A percentile compares a stretch with the other conserved stretches of the same genome.
phyloP scores from a whole-genome alignment of 257 asterid species.

The Jacaranda copaia region DNA sequence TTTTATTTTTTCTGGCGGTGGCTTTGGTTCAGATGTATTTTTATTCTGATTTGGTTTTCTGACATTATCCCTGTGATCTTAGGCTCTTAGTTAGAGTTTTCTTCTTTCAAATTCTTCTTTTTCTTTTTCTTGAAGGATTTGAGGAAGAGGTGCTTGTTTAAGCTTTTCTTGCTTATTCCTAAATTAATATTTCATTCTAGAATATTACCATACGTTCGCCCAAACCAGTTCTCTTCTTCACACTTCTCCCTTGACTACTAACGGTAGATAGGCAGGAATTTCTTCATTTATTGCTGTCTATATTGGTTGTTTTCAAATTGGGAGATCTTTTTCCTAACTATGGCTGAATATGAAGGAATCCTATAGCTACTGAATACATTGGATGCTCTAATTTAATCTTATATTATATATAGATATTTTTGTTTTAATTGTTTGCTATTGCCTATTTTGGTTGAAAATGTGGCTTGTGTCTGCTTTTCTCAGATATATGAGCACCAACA shows the following conservation, averaged over 20 bases:
- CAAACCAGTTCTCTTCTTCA: no score
- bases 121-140: background rate
- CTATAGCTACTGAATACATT: background rate
- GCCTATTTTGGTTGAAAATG: slow-evolving; percentile 21
- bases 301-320: slow-evolving; percentile 25
- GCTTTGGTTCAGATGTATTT: background rate
- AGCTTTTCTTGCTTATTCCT: slow-evolving; percentile 8
- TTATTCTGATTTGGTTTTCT: slow-evolving; percentile 22
- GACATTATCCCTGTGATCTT: background rate
- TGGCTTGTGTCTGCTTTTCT: slow-evolving; percentile 11
- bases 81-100: background rate
- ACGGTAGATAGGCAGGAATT: slow-evolving; percentile 23
- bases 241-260: no score
- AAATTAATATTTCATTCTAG: slow-evolving; percentile 14
- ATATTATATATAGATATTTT: background rate
- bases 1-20: background rate
- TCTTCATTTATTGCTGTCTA: slow-evolving; percentile 35
- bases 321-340: slow-evolving; percentile 24
- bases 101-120: background rate
- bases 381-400: slow-evolving; percentile 18
- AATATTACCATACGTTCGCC: no score
- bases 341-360: background rate
- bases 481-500: slow-evolving; percentile 88
- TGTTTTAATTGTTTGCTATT: slow-evolving; percentile 4
- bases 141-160: slow-evolving; percentile 7